Conservation (phyloP, 2,329 filamentous ascomycete species). For the Aspergillus tamarii region DNA sequence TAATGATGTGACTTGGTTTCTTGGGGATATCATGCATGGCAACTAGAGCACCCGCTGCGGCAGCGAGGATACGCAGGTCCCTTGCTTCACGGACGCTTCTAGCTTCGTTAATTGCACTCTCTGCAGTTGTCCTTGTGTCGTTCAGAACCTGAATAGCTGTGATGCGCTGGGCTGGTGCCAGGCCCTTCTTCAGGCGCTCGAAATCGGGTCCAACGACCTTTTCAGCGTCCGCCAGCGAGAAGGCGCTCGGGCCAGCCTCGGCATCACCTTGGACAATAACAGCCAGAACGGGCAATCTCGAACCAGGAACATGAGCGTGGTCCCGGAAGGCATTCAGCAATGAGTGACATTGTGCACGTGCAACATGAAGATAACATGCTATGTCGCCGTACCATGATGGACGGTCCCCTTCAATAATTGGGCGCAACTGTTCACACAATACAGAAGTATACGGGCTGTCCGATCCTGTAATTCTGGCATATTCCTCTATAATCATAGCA, state of each 20-base stretch:
- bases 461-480: constrained; percentile 61
- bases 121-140: constrained; percentile 73
- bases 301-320: constrained; percentile 76
- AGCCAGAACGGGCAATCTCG: constrained; percentile 77
- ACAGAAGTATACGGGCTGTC: constrained; percentile 35
- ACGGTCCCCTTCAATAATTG: constrained; percentile 78
- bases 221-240: constrained; percentile 84
- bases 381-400: constrained; percentile 86
- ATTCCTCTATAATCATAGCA: constrained; percentile 85
- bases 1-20: constrained; percentile 90
- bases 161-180: constrained; percentile 84
- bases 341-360: constrained; percentile 87
- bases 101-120: constrained; percentile 77
- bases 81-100: constrained; percentile 76
- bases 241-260: constrained; percentile 88
- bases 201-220: constrained; percentile 85
- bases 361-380: constrained; percentile 84
- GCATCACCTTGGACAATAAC: constrained; percentile 92
- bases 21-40: constrained; percentile 87
- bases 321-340: constrained; percentile 90
- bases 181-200: constrained; percentile 82
- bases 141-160: constrained; percentile 78
- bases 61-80: constrained; percentile 83
- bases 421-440: constrained; percentile 64
- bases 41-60: constrained; percentile 83